Percentiles rank a stretch among this genome's conserved stretches.
Evolutionary conservation across 805 yeast species (phyloP).

Genomic region (Cyberlindnera veronae): DNA sequence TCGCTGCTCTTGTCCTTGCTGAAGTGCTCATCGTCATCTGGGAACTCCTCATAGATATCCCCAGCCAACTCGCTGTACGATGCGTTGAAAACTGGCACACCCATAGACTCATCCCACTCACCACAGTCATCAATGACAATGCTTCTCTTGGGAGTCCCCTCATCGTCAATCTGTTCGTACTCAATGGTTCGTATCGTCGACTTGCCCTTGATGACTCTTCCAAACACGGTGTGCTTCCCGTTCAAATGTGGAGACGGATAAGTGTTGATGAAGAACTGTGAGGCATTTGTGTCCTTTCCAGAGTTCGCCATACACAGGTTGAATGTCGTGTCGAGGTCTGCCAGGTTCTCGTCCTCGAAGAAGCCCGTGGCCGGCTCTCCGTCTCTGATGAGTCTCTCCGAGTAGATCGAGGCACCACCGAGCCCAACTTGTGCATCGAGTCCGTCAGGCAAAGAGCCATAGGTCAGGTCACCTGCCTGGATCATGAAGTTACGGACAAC

Average conservation of each 20-base stretch:
- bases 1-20: constrained; percentile 53
- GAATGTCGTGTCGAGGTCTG: constrained; percentile 41
- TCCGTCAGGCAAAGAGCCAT: constrained; percentile 33
- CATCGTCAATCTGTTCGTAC: constrained; percentile 41
- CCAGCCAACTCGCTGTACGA: constrained; percentile 60
- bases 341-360: constrained; percentile 58
- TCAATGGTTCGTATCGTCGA: constrained; percentile 68
- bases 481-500: constrained; percentile 66
- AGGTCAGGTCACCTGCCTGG: constrained; percentile 60
- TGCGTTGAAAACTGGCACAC: constrained; percentile 59
- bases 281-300: constrained; percentile 49
- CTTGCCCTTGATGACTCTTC: constrained; percentile 63
- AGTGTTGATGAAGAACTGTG: constrained; percentile 73
- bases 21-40: constrained; percentile 65
- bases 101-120: constrained; percentile 50
- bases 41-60: constrained; percentile 72
- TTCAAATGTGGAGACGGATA: constrained; percentile 68
- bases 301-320: constrained; percentile 63
- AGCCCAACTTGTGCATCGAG: constrained; percentile 30
- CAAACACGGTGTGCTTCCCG: constrained; percentile 77
- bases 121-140: constrained; percentile 60
- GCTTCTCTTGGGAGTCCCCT: constrained; percentile 38
- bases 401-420: constrained; percentile 46
- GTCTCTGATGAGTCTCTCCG: constrained; percentile 18
- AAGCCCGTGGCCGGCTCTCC: constrained; percentile 30